Percentiles rank a stretch among this genome's conserved stretches.
Evolutionary conservation across 73 alveolate genomes (phyloP).

Genomic region (Paramecium tetraurelia): DNA sequence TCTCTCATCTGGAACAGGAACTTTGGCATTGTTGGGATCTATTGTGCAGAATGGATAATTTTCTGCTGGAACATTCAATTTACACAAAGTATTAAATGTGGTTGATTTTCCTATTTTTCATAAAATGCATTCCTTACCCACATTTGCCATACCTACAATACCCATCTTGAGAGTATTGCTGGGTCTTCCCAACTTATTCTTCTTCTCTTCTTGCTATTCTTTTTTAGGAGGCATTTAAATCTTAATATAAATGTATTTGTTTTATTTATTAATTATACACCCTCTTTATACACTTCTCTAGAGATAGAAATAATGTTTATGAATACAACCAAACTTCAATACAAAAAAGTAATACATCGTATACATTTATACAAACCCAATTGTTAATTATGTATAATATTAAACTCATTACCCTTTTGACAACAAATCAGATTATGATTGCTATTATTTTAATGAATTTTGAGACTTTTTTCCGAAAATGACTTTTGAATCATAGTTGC

Average conservation of each 20-base stretch:
- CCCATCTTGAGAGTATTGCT: constrained; percentile 96
- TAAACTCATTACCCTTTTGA: not conserved
- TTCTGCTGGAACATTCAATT: constrained; percentile 93
- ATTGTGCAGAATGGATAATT: constrained; percentile 98
- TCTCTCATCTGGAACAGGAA: constrained; percentile 94
- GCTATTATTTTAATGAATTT: not conserved
- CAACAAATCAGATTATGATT: not conserved
- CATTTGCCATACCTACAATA: constrained; percentile 98
- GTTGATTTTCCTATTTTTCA: constrained; percentile 53
- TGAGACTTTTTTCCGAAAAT: constrained; percentile 40
- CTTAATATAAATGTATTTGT: not conserved
- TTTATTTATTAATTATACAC: no score
- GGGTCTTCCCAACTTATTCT: constrained; percentile 92
- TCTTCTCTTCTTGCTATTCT: constrained; percentile 86
- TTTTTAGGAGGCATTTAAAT: constrained; percentile 87
- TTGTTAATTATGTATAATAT: not conserved
- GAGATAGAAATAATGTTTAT: no score
- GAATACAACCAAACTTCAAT: no score
- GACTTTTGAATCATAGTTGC: constrained; percentile 29
- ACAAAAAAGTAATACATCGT: not conserved
- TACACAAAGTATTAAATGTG: constrained; percentile 58
- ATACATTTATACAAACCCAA: not conserved
- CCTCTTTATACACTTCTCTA: not conserved
- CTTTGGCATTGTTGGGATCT: constrained; percentile 97
- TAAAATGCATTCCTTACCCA: constrained; percentile 85